These are phyloP conservation scores for Apiospora phragmitis DNA, from an alignment of 2,329 filamentous ascomycete genomes.

Conservation along the genomic window DNA sequence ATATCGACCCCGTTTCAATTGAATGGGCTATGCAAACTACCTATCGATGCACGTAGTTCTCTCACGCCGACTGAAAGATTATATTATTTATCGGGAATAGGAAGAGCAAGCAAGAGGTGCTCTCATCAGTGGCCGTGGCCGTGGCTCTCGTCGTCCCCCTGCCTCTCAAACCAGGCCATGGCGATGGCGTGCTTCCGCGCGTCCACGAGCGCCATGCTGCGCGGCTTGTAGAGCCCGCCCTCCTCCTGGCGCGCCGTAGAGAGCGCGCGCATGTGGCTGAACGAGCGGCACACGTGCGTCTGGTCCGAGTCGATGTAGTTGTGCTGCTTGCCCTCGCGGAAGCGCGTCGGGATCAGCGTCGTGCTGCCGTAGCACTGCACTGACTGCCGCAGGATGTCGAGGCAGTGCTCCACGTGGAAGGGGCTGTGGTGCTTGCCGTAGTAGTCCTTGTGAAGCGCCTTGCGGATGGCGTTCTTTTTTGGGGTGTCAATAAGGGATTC, in stretches of 20 bases:
- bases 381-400: slow-evolving; percentile 10
- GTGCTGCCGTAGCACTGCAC: slow-evolving; percentile 10
- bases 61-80: no score
- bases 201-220: not conserved
- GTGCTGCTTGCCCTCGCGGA: not conserved
- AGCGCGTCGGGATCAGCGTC: slow-evolving; percentile 1
- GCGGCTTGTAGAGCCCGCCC: not conserved
- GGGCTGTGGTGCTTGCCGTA: not conserved
- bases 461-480: not conserved
- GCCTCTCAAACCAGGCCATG: not conserved
- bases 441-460: not conserved
- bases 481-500: no score
- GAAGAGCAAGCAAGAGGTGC: no score
- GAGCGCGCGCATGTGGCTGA: not conserved
- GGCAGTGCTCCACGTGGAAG: slow-evolving; percentile 8
- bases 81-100: no score
- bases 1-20: no score
- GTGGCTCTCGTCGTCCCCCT: not conserved
- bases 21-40: no score
- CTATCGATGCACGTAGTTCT: no score
- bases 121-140: no score
- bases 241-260: not conserved
- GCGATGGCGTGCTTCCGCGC: not conserved
- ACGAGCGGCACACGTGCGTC: slow-evolving; percentile 3
- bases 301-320: slow-evolving; percentile 3